phyloP scores from a whole-genome alignment of 345 rosid genomes.

The Tarenaya hassleriana region DNA sequence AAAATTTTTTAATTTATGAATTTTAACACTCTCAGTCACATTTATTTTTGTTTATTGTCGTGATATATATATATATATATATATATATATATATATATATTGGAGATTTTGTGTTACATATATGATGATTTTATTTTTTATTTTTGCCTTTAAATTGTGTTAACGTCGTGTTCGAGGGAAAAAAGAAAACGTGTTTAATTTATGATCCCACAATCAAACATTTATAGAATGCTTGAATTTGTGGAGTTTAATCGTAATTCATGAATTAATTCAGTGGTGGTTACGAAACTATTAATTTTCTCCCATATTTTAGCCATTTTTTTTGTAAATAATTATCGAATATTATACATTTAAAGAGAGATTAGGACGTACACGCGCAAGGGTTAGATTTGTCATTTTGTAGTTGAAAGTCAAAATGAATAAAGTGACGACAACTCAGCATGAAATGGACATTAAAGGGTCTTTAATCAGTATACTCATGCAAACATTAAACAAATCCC shows the following conservation, averaged over 20 bases:
- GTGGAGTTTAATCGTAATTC: not conserved
- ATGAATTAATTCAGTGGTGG: not conserved
- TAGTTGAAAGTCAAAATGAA: conserved; percentile 13
- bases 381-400: conserved; percentile 14
- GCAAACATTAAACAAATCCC: conserved; percentile 22
- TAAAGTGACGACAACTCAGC: conserved; percentile 26
- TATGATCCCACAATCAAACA: not conserved
- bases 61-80: not conserved
- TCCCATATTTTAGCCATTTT: no score
- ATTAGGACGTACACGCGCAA: not conserved
- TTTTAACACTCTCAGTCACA: no score
- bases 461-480: conserved; percentile 21
- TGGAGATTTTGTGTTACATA: not conserved
- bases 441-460: conserved; percentile 26
- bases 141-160: not conserved
- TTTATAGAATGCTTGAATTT: not conserved
- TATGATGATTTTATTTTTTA: not conserved
- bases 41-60: not conserved
- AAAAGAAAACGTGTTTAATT: not conserved
- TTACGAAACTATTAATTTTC: no score
- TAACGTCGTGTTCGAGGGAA: not conserved
- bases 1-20: not conserved
- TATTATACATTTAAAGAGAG: conserved; percentile 4
- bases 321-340: no score
- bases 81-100: not conserved